These are phyloP conservation scores for Oidiodendron maius DNA, from an alignment of 495 filamentous ascomycete genomes.

Conservation along the genomic window DNA sequence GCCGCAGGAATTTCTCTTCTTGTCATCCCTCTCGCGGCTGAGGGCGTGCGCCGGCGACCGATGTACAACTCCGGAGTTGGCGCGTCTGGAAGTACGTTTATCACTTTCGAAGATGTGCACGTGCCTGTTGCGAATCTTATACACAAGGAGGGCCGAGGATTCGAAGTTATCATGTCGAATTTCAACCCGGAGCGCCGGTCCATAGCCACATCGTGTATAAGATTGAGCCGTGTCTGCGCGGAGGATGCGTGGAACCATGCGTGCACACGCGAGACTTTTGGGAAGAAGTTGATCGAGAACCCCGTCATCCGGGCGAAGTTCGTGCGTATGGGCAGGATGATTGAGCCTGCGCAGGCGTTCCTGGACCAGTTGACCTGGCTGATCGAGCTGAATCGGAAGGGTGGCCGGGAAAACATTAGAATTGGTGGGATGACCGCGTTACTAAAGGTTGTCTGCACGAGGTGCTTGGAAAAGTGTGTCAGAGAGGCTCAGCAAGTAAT, in stretches of 20 bases:
- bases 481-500: slow-evolving; percentile 26
- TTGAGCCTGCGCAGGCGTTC: slow-evolving; percentile 43
- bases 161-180: slow-evolving; percentile 45
- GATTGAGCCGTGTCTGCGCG: slow-evolving; percentile 40
- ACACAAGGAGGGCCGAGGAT: slow-evolving; percentile 41
- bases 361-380: slow-evolving; percentile 37
- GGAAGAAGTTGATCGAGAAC: slow-evolving; percentile 38
- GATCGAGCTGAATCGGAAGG: slow-evolving; percentile 28
- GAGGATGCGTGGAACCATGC: slow-evolving; percentile 45
- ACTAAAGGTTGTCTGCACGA: slow-evolving; percentile 21
- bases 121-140: slow-evolving; percentile 39
- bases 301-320: slow-evolving; percentile 43
- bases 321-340: slow-evolving; percentile 41
- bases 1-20: slow-evolving; percentile 42
- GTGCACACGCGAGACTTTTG: slow-evolving; percentile 43
- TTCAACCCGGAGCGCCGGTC: slow-evolving; percentile 42
- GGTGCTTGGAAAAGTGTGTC: slow-evolving; percentile 21
- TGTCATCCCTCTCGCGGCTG: slow-evolving; percentile 42
- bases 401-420: slow-evolving; percentile 33
- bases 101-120: slow-evolving; percentile 40
- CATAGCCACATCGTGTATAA: slow-evolving; percentile 35
- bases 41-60: slow-evolving; percentile 31
- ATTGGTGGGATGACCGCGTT: slow-evolving; percentile 40
- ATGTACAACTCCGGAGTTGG: slow-evolving; percentile 27
- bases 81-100: slow-evolving; percentile 37